A percentile compares a stretch with the other conserved stretches of the same genome.
These are phyloP conservation scores for Plenodomus tracheiphilus DNA, from an alignment of 2,329 filamentous ascomycete species.

Conservation along the genomic window DNA sequence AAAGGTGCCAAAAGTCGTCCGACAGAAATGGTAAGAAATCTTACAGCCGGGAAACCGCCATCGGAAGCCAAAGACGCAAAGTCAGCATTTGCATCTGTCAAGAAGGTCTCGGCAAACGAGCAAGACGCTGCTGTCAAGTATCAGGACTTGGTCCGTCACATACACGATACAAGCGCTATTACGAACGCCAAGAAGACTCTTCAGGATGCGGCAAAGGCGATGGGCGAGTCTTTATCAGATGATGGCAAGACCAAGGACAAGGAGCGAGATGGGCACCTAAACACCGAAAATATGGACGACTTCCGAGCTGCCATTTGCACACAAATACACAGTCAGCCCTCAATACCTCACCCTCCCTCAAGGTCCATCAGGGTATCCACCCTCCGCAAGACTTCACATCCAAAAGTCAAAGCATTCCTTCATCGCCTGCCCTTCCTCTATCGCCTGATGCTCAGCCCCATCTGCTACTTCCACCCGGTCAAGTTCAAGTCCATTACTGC, in stretches of 20 bases:
- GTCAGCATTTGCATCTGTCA: slow-evolving; percentile 46
- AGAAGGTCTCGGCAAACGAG: slow-evolving; percentile 51
- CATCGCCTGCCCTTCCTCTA: slow-evolving; percentile 56
- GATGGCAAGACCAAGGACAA: slow-evolving; percentile 26
- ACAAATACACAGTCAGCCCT: slow-evolving; percentile 52
- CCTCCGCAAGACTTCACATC: slow-evolving; percentile 49
- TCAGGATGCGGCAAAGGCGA: slow-evolving; percentile 24
- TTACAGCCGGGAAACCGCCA: slow-evolving; percentile 48
- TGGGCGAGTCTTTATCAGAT: slow-evolving; percentile 29
- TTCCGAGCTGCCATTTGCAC: slow-evolving; percentile 56
- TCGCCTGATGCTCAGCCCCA: slow-evolving; percentile 52
- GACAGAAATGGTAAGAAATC: slow-evolving; percentile 30
- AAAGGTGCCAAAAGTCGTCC: slow-evolving; percentile 14
- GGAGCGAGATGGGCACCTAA: slow-evolving; percentile 27
- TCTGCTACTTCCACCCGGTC: slow-evolving; percentile 59
- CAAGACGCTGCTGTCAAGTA: slow-evolving; percentile 50
- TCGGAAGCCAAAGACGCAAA: slow-evolving; percentile 30
- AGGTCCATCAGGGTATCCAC: slow-evolving; percentile 55
- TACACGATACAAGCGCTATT: slow-evolving; percentile 35
- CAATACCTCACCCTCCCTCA: slow-evolving; percentile 55
- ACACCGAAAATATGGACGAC: slow-evolving; percentile 44
- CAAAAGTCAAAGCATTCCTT: slow-evolving; percentile 48
- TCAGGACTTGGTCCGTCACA: slow-evolving; percentile 43
- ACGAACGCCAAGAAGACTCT: slow-evolving; percentile 32
- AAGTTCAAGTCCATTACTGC: slow-evolving; percentile 55